Percentiles rank a stretch among this genome's conserved stretches.
phyloP scores from a whole-genome alignment of 2,329 filamentous ascomycete species.

The Triangularia verruculosa region DNA sequence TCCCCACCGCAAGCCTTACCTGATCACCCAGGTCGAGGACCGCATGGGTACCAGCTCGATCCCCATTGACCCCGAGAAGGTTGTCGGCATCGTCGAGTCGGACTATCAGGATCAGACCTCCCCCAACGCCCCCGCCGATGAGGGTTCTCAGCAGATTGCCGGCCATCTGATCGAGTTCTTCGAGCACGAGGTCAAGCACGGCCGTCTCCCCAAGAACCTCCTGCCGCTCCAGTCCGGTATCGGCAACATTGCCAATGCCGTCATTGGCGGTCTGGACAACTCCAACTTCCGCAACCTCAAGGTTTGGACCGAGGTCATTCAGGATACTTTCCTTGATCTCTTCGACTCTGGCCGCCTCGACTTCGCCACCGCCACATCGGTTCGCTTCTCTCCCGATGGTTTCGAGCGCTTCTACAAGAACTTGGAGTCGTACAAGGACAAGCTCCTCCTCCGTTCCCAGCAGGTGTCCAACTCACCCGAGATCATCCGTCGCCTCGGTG shows the following conservation, averaged over 20 bases:
- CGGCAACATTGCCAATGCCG: constrained; percentile 90
- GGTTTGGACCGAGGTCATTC: constrained; percentile 91
- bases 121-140: constrained; percentile 75
- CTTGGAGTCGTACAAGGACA: constrained; percentile 76
- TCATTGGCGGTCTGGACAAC: constrained; percentile 76
- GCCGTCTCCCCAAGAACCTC: constrained; percentile 72
- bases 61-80: constrained; percentile 76
- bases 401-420: constrained; percentile 88
- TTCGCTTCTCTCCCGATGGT: constrained; percentile 86
- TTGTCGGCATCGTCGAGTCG: constrained; percentile 80
- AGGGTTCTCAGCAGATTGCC: constrained; percentile 68
- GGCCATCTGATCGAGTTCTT: constrained; percentile 76
- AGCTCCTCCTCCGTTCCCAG: constrained; percentile 83
- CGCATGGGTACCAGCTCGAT: constrained; percentile 80
- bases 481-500: constrained; percentile 81
- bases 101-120: constrained; percentile 75
- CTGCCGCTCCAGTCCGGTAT: constrained; percentile 84
- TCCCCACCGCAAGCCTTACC: constrained; percentile 76
- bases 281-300: constrained; percentile 84
- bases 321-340: constrained; percentile 89
- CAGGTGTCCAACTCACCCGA: constrained; percentile 86
- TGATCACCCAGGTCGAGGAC: constrained; percentile 82
- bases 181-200: constrained; percentile 78
- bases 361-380: constrained; percentile 85
- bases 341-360: constrained; percentile 86